Conservation (phyloP, 495 filamentous ascomycete species). For the Aspergillus coremiiformis region DNA sequence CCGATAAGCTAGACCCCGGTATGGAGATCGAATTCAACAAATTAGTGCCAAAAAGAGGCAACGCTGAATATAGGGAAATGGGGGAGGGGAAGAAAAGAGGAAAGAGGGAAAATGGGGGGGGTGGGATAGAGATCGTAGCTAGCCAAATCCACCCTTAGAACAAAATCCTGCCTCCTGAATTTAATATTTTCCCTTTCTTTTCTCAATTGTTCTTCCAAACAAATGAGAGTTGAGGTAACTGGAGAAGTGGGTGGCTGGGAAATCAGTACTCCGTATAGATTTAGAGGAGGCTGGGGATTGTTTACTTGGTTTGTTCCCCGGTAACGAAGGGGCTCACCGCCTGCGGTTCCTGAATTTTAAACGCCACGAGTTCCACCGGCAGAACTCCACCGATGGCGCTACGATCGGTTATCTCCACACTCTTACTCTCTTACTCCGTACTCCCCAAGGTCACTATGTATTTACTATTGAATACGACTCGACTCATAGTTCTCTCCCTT, state of each 20-base stretch:
- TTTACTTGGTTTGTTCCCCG: constrained; percentile 37
- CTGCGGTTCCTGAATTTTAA: constrained; percentile 14
- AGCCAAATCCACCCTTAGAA: constrained; percentile 25
- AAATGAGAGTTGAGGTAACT: constrained; percentile 2
- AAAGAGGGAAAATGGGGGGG: too few relatives aligned
- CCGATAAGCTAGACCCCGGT: constrained; percentile 2
- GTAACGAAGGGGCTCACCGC: constrained; percentile 31
- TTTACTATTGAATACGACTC: neutral
- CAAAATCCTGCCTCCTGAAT: constrained; percentile 22
- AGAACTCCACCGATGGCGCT: constrained; percentile 12
- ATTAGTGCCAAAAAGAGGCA: constrained; percentile 11
- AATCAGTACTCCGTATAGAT: too few relatives aligned
- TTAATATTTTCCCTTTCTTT: neutral
- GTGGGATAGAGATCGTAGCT: constrained; percentile 32
- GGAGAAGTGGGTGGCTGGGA: constrained; percentile 19
- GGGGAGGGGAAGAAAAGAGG: constrained; percentile 18
- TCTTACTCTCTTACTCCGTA: too few relatives aligned
- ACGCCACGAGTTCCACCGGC: constrained; percentile 10
- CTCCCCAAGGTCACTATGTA: too few relatives aligned
- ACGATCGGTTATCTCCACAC: too few relatives aligned
- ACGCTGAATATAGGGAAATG: constrained; percentile 10
- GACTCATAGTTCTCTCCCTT: too few relatives aligned
- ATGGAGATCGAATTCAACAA: neutral
- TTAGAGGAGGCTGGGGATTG: constrained; percentile 44
- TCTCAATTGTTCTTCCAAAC: neutral